A percentile compares a stretch with the other conserved stretches of the same genome.
Evolutionary conservation across 345 rosid species (phyloP).

Genomic region (Eutrema heterophyllum): DNA sequence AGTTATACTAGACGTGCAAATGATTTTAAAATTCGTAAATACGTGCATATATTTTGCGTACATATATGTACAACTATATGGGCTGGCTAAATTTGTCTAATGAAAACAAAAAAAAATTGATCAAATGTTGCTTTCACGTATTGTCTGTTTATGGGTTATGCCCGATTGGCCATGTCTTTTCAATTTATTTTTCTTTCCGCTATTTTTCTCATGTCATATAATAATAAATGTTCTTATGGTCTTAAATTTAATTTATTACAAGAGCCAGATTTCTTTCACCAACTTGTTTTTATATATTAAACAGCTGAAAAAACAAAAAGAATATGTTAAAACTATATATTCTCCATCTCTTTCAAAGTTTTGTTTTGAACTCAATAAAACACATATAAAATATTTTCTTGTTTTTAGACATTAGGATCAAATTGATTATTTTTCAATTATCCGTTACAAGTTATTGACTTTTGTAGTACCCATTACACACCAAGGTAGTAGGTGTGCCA

Average conservation of each 20-base stretch:
- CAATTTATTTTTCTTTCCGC: background rate
- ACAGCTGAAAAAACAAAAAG: constrained; percentile 4
- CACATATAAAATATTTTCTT: background rate
- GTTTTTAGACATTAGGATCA: background rate
- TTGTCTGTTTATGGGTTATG: constrained; percentile 26
- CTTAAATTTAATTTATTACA: constrained; percentile 15
- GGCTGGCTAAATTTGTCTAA: constrained; percentile 21
- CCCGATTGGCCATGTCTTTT: constrained; percentile 19
- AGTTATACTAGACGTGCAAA: too few relatives aligned
- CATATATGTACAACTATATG: constrained; percentile 15
- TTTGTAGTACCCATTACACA: constrained; percentile 4
- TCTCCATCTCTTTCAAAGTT: constrained; percentile 22
- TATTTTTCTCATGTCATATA: constrained; percentile 7
- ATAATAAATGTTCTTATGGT: constrained; percentile 19
- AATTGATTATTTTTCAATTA: background rate
- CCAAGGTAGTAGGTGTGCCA: constrained; percentile 8
- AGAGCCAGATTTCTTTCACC: constrained; percentile 30
- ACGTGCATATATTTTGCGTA: background rate
- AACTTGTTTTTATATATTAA: constrained; percentile 11
- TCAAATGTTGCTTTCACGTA: constrained; percentile 33
- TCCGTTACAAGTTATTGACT: constrained; percentile 22
- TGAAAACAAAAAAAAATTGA: background rate
- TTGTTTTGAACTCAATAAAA: constrained; percentile 1
- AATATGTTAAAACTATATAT: constrained; percentile 1
- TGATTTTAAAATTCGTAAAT: background rate